Evolutionary conservation across 805 yeast genomes (phyloP), one percentile per base, ranked within the genome.

Genomic region (Schwanniomyces polymorphus): DNA sequence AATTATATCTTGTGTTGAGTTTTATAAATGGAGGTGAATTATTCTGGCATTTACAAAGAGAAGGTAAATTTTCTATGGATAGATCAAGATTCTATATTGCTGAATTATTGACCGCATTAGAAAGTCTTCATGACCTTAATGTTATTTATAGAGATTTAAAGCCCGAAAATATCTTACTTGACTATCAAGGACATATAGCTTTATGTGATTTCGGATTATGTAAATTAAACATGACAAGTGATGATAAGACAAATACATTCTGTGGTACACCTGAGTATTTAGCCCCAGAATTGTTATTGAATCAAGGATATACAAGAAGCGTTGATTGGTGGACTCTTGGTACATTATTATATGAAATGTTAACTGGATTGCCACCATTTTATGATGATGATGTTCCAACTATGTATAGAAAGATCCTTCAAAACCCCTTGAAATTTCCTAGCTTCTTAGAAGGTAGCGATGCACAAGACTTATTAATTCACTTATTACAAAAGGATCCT

Each of bases 311-410:
- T 67, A 91, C 98, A 2, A 84, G 96, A 65, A 86, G 87, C 8
- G 98, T 94, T 18, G 99, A 94, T 68, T 94, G 97, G 92, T 94
- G 99, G 99, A 94, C 99, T 1, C 75, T 94, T 57, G 99, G 99
- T 37, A 91, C 92, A 14, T 75, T 94, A 45, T 74, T 94, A 39
- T 94, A 90, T 64, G 99, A 92, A 63, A 94, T 94, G 99, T 75
- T 94, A 50, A 91, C 97, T 1, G 97, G 98, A 1, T 77, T 94
- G 55, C 99, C 99, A 4, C 99, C 99, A 34, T 94, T 90, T 65
- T 94, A 90, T 64, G 98, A 94, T 63, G 97, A 91, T 62, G 94
- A 91, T 67, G 87, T 88, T 6, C 86, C 91, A 49, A 84, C 84
- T 38, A 94, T 94, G 99, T 94, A 94, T 74, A 83, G 88, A 60